phyloP scores from a whole-genome alignment of 2,329 filamentous ascomycete species.

The Cladosporium colombiae region DNA sequence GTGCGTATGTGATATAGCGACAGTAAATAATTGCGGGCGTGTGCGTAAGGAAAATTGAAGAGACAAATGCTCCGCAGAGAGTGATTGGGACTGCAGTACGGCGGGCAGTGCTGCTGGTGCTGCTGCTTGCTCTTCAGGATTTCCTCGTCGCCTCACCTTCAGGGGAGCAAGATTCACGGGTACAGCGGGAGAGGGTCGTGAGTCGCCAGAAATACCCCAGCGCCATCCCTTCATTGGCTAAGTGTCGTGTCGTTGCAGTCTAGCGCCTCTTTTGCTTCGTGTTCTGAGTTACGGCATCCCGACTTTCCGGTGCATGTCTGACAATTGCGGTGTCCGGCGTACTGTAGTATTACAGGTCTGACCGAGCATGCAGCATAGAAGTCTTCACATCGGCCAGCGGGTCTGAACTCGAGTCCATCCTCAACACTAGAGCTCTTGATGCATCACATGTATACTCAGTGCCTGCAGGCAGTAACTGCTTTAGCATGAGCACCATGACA shows the following conservation, averaged over 20 bases:
- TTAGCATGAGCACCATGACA: not conserved
- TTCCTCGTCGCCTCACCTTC: constrained; percentile 1
- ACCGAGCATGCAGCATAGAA: not conserved
- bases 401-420: not conserved
- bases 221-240: not conserved
- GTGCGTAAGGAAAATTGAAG: not conserved
- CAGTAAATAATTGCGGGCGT: not conserved
- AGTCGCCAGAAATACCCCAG: not conserved
- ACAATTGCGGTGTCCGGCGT: not conserved
- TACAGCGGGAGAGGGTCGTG: not conserved
- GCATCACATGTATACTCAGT: not conserved
- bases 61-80: not conserved
- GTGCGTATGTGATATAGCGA: not conserved
- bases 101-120: not conserved
- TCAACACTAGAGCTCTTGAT: not conserved
- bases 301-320: constrained; percentile 3
- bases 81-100: not conserved
- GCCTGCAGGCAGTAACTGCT: not conserved
- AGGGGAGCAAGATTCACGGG: not conserved
- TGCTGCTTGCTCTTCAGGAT: constrained; percentile 5
- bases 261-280: constrained; percentile 3
- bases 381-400: not conserved
- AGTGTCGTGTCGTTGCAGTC: not conserved
- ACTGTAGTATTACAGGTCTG: not conserved
- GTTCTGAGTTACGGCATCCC: constrained; percentile 1